A percentile compares a stretch with the other conserved stretches of the same genome.
Evolutionary conservation across 2,329 filamentous ascomycete genomes (phyloP).

Genomic region (Grosmannia huntii): DNA sequence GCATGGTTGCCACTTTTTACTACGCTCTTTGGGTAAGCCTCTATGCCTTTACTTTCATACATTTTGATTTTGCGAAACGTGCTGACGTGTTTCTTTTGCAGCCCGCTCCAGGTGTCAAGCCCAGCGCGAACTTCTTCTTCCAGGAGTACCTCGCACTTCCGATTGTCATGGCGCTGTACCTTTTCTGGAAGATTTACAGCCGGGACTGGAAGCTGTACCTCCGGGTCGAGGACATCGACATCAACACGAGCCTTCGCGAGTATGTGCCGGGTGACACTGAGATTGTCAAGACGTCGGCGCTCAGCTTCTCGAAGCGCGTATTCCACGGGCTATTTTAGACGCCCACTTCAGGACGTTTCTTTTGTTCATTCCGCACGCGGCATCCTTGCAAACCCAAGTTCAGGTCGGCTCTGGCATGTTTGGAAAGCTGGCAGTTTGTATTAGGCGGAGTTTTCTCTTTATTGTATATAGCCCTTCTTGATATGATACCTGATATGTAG

Average conservation of each 20-base stretch:
- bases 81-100: slow-evolving; percentile 8
- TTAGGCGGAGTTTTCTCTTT: neutral
- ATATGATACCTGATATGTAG: neutral
- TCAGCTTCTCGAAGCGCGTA: slow-evolving; percentile 22
- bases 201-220: slow-evolving; percentile 44
- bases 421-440: neutral
- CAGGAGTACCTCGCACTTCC: slow-evolving; percentile 41
- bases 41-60: too few relatives aligned
- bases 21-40: slow-evolving; percentile 42
- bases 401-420: neutral
- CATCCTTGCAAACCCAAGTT: neutral
- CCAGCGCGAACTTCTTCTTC: slow-evolving; percentile 42
- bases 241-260: slow-evolving; percentile 44
- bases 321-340: slow-evolving; percentile 23
- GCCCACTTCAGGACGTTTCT: neutral
- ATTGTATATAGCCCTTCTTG: neutral
- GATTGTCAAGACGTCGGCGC: slow-evolving; percentile 20
- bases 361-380: neutral
- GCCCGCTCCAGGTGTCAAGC: slow-evolving; percentile 21
- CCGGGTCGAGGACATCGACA: slow-evolving; percentile 45
- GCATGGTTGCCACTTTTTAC: slow-evolving; percentile 62
- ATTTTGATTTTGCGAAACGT: neutral
- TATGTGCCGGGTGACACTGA: slow-evolving; percentile 35
- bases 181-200: slow-evolving; percentile 51
- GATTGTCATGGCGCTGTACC: slow-evolving; percentile 43